Evolutionary conservation across 306 rosid genomes (phyloP), one percentile per base, ranked within the genome.

Genomic region (Sicyos edulis): DNA sequence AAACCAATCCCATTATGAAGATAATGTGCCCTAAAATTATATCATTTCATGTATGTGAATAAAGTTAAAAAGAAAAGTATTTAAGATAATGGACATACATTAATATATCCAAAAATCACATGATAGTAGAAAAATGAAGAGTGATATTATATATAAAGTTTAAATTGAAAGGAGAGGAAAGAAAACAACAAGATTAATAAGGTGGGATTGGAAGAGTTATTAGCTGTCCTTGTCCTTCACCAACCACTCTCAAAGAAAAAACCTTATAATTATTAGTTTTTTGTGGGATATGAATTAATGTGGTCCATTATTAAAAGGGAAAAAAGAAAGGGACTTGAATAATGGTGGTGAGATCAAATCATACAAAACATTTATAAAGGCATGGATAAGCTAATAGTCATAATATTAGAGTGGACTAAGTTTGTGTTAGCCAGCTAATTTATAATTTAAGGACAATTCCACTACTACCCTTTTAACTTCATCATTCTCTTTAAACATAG

Each of bases 291-390:
- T 63, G 3, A 40, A 45, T 3, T 42, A 65, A 65, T 20, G 72
- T 55, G 72, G 72, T 67, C 72, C 72, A 64, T 64, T 40, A 64
- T 64, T 64, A 64, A 64, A 64, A 40, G 9, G 4, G 17, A 63
- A 64, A 42, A 17, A 1, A 40, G 40, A 40, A 15, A 5, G 4
- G 17, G 7, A 20, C 3, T 67, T 67, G 72, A 67, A 67, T 67
- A 67, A 67, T 67, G 72, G 72, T 12, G 72, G 72, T 67, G 72
- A 67, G 13, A 47, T 67, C 72, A 67, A 67, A 67, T 67, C 72
- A 67, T 47, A 47, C 56, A 12, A 47, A 67, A 45, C 40, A 67
- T 20, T 47, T 65, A 67, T 49, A 44, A 67, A 67, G 40, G 37
- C 55, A 67, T 67, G 40, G 72, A 67, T 66, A 45, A 66, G 70